Evolutionary conservation across 1,284 basidiomycete species (phyloP), one percentile per base, ranked within the genome.

Genomic region (Boletus mariae): DNA sequence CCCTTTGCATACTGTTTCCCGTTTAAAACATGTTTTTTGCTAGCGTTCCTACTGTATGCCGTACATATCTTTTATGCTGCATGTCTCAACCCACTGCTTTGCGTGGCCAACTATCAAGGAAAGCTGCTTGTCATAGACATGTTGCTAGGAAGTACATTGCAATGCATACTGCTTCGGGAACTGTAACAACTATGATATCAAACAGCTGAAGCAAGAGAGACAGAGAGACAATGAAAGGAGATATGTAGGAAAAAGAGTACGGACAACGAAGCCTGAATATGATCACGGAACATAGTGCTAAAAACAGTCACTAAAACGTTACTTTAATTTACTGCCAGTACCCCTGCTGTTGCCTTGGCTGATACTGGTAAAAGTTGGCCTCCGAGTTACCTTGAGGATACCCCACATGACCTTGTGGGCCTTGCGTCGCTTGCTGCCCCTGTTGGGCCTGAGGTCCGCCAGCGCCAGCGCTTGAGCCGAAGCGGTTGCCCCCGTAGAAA

Each of bases 361-460:
- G 84, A 66, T 87, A 87, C 59, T 79, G 77, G 64, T 88, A 88
- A 65, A 85, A 87, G 58, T 73, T 76, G 31, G 71, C 80, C 50
- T 88, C 86, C 45, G 75, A 80, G 40, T 71, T 78, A 40, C 78
- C 80, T 63, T 87, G 86, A 3, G 64, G 67, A n/a, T 66, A 66
- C n/a, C 78, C 82, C 6, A 84, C 75, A 61, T 85, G 83, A 1
- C 71, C 80, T 64, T 84, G 84, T 20, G 83, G 83, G 9, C 77
- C 79, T 60, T 84, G 82, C 35, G 71, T 65, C 43, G 69, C 74
- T 55, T 75, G 75, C 52, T 73, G 73, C 4, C 63, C 64, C 63
- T 82, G 78, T 66, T 75, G 72, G 6, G 61, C 67, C 58, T 76
- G 74, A 44, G 76, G 69, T 35, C 65, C 64, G 45, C 75, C 75